phyloP scores from a whole-genome alignment of 768 basidiomycete species.

The Suillus weaverae region DNA sequence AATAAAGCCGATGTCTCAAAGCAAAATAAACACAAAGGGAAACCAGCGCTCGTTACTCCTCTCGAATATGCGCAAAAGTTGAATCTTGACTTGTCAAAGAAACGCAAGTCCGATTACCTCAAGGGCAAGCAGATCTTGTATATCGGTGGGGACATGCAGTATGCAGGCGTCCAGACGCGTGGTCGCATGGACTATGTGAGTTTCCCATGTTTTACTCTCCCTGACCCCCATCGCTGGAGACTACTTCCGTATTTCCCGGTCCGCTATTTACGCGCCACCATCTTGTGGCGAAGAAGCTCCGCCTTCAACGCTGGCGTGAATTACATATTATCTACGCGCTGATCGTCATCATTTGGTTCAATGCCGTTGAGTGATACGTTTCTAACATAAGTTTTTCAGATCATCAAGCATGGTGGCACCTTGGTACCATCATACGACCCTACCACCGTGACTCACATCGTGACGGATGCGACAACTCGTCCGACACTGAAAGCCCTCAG shows the following conservation, averaged over 20 bases:
- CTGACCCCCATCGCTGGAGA: neutral
- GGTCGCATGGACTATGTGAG: conserved; percentile 63
- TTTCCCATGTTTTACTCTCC: conserved; percentile 12
- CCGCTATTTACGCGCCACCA: neutral
- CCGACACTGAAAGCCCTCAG: conserved; percentile 42
- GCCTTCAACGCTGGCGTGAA: conserved; percentile 1
- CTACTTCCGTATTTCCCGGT: neutral
- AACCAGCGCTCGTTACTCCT: conserved; percentile 44
- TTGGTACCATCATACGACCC: conserved; percentile 61
- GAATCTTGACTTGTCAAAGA: conserved; percentile 22
- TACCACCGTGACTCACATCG: conserved; percentile 60
- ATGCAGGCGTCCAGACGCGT: conserved; percentile 51
- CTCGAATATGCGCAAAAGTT: conserved; percentile 53
- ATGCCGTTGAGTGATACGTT: neutral
- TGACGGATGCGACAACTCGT: conserved; percentile 44
- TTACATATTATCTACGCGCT: neutral
- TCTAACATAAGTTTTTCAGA: conserved; percentile 37
- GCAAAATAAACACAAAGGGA: conserved; percentile 33
- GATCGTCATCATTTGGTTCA: neutral
- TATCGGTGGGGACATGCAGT: conserved; percentile 55
- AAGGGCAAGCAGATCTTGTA: conserved; percentile 59
- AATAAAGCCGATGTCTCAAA: conserved; percentile 7
- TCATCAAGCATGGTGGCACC: conserved; percentile 62
- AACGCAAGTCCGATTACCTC: conserved; percentile 38
- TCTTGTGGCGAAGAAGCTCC: neutral